A percentile compares a stretch with the other conserved stretches of the same genome.
Evolutionary conservation across 306 rosid genomes (phyloP).

Genomic region (Sindora glabra): DNA sequence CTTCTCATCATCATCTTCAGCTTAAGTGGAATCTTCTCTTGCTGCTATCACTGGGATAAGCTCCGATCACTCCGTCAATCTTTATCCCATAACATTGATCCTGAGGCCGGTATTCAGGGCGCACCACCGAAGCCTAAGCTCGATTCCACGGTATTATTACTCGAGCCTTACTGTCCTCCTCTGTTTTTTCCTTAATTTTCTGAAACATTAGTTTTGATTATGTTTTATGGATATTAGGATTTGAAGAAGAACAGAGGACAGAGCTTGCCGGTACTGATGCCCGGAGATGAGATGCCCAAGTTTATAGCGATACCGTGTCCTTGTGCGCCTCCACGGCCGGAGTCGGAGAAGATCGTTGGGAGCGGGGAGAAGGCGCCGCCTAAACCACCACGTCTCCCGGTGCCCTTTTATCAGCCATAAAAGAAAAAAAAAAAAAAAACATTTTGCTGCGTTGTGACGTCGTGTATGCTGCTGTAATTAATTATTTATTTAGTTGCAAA

Average conservation of each 20-base stretch:
- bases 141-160: conserved; percentile 35
- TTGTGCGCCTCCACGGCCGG: conserved; percentile 38
- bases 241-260: conserved; percentile 27
- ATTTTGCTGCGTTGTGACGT: too few species aligned
- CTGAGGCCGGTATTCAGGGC: conserved; percentile 23
- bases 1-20: conserved; percentile 76
- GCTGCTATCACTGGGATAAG: conserved; percentile 97
- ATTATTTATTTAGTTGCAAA: too few species aligned
- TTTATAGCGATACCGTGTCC: conserved; percentile 95
- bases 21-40: conserved; percentile 92
- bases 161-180: background rate
- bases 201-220: background rate
- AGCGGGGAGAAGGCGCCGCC: conserved; percentile 35
- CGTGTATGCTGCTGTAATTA: background rate
- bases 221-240: conserved; percentile 24
- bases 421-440: too few species aligned
- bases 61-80: conserved; percentile 66
- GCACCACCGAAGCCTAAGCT: conserved; percentile 40
- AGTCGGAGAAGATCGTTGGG: conserved; percentile 32
- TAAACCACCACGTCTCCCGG: conserved; percentile 46
- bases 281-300: conserved; percentile 70
- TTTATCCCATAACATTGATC: conserved; percentile 5
- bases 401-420: conserved; percentile 47
- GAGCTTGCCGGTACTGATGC: conserved; percentile 85
- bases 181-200: background rate